Conservation (phyloP, 768 basidiomycete species). For the Tremella fuciformis region DNA sequence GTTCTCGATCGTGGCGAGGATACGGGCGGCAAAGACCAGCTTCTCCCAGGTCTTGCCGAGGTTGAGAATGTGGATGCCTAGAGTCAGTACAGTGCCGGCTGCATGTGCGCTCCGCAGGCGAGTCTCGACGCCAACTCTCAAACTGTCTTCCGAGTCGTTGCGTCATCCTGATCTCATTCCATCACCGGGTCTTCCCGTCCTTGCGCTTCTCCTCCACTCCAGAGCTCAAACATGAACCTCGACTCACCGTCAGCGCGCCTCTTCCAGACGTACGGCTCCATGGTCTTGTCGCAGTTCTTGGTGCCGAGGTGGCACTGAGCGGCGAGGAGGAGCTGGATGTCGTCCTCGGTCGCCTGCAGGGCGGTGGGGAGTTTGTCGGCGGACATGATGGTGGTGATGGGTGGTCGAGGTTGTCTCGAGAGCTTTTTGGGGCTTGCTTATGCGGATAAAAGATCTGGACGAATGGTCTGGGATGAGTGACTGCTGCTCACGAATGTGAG, state of each 20-base stretch:
- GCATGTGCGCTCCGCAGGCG: no score
- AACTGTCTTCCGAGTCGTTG: no score
- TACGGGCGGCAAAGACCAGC: constrained; percentile 93
- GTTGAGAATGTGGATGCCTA: constrained; percentile 95
- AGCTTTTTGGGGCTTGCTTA: constrained; percentile 40
- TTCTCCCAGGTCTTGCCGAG: constrained; percentile 99
- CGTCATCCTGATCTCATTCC: no score
- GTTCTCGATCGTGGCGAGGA: constrained; percentile 97
- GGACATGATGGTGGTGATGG: constrained; percentile 37
- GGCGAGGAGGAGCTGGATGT: constrained; percentile 89
- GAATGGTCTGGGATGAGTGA: constrained; percentile 8
- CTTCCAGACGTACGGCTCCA: constrained; percentile 98
- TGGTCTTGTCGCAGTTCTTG: constrained; percentile 99
- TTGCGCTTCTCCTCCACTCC: not conserved
- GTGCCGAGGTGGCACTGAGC: constrained; percentile 96
- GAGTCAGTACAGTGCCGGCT: no score
- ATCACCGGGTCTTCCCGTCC: no score
- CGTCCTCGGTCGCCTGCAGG: constrained; percentile 92
- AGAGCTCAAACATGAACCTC: not conserved
- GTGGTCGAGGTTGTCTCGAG: constrained; percentile 6
- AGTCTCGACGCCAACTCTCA: no score
- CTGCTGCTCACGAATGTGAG: no score
- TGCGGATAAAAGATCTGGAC: constrained; percentile 38
- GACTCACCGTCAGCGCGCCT: constrained; percentile 84
- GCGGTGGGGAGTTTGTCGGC: constrained; percentile 78